Base-by-base conservation (phyloP, 2,329 filamentous ascomycete genomes). In the Teratosphaeria epicoccoides region DNA sequence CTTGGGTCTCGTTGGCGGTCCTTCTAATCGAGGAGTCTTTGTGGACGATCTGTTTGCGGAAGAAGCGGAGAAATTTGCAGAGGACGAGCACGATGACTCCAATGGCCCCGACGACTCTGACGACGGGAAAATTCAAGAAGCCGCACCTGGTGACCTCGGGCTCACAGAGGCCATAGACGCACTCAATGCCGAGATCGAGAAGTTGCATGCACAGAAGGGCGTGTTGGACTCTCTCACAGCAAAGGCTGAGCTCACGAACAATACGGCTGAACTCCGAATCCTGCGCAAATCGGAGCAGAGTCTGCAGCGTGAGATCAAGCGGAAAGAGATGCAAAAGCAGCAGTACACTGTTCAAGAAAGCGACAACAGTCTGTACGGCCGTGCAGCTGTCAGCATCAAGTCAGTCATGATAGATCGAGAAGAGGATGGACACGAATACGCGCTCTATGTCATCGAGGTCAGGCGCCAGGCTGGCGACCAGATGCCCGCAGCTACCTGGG, bases 311-410 rank as follows among this genome's bases (percentile, higher is more conserved):
- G 93, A 98, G 68, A 89, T 97, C 50, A 81, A 88, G 52, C 83
- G 90, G 28, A 98, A 97, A 66, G 91, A 97, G 69, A 79, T 98
- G 63, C 93, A 98, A 67, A 81, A 90, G 49, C 93, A 95, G 68
- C 94, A 98, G 66, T 98, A 98, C 61, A 88, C 95, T 45, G 83
- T 97, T 6, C 93, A 98, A 69, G 93, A 98, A 70, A 96, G 89
- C 64, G 94, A 98, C 67, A 98, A 95, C 68, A 95, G 89, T 67
- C 76, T 98, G 23, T 97, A 95, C 63, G 93, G 93, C 2, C 86
- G 91, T 17, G 91, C 93, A 2, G 88, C 83, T 0, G 82, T 97
- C 61, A 85, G 81, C 61, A 96, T 98, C 66, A 93, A 93, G 64
- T 88, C 87, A 0, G 90, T 95, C 50, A 88, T 95, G 71, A 88